Conservation (phyloP, 345 rosid species). For the Lumnitzera littorea region DNA sequence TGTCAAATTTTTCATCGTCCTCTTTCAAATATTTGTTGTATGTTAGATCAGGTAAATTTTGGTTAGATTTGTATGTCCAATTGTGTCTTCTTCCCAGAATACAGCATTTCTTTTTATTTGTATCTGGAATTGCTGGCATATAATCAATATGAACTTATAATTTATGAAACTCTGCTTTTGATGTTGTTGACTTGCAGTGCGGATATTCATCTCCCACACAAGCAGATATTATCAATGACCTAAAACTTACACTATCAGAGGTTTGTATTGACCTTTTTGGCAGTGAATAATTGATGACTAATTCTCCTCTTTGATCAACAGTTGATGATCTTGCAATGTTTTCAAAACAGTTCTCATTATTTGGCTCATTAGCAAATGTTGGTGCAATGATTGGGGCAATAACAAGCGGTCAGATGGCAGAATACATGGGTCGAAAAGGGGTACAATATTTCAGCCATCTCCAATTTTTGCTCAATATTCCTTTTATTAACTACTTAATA, state of each 20-base stretch:
- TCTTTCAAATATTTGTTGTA: too few species aligned
- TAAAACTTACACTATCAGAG: slow-evolving; percentile 50
- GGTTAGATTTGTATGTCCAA: too few species aligned
- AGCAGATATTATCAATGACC: slow-evolving; percentile 40
- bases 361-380: slow-evolving; percentile 67
- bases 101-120: background rate
- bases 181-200: slow-evolving; percentile 20
- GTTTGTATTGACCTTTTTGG: slow-evolving; percentile 15
- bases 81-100: too few species aligned
- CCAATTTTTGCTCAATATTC: background rate
- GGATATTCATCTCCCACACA: slow-evolving; percentile 76
- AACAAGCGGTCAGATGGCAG: slow-evolving; percentile 68
- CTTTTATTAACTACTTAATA: background rate
- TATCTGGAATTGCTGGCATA: background rate
- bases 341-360: slow-evolving; percentile 41
- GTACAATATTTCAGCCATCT: slow-evolving; percentile 19
- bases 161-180: background rate
- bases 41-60: too few species aligned
- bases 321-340: background rate
- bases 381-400: slow-evolving; percentile 80
- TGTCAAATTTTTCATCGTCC: too few species aligned
- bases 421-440: slow-evolving; percentile 76
- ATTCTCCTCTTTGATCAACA: background rate
- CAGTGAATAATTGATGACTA: background rate
- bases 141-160: too few species aligned